A percentile compares a stretch with the other conserved stretches of the same genome.
Evolutionary conservation across 2,329 filamentous ascomycete genomes (phyloP).

Genomic region (Apiospora pterosperma): DNA sequence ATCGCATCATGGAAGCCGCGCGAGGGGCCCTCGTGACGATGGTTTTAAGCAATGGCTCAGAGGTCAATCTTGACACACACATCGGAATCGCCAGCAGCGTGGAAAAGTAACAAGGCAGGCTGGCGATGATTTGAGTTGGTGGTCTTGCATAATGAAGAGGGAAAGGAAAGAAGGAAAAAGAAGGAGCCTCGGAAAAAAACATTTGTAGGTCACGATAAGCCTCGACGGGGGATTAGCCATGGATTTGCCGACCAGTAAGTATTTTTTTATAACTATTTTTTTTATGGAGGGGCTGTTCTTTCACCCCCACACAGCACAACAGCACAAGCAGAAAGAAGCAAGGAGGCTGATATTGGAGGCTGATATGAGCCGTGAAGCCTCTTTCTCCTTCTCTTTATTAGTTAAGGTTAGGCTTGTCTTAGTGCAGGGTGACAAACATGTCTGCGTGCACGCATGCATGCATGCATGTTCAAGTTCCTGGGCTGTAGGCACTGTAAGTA

Average conservation of each 20-base stretch:
- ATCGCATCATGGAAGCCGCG: conserved; percentile 59
- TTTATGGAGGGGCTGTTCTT: neutral
- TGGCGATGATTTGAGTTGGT: conserved; percentile 42
- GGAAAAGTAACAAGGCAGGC: conserved; percentile 25
- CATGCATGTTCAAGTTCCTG: no score
- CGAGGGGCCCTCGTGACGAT: conserved; percentile 65
- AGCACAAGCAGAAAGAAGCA: neutral
- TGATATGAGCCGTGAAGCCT: neutral
- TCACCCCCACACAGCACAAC: neutral
- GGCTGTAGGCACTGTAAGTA: no score
- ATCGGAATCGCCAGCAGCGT: conserved; percentile 50
- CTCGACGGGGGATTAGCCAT: neutral
- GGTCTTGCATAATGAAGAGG: conserved; percentile 37
- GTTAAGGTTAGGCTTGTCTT: neutral
- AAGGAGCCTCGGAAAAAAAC: conserved; percentile 12
- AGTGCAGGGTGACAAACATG: neutral
- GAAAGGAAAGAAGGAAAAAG: conserved; percentile 23
- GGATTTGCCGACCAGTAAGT: neutral
- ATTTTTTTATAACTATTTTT: neutral
- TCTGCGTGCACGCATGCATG: no score
- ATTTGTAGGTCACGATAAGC: conserved; percentile 11
- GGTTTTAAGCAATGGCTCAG: conserved; percentile 61
- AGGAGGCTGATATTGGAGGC: conserved; percentile 1
- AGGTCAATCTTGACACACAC: conserved; percentile 55
- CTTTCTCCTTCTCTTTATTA: neutral